Evolutionary conservation across 2,329 filamentous ascomycete species (phyloP).

Genomic region (Talaromyces sp.): DNA sequence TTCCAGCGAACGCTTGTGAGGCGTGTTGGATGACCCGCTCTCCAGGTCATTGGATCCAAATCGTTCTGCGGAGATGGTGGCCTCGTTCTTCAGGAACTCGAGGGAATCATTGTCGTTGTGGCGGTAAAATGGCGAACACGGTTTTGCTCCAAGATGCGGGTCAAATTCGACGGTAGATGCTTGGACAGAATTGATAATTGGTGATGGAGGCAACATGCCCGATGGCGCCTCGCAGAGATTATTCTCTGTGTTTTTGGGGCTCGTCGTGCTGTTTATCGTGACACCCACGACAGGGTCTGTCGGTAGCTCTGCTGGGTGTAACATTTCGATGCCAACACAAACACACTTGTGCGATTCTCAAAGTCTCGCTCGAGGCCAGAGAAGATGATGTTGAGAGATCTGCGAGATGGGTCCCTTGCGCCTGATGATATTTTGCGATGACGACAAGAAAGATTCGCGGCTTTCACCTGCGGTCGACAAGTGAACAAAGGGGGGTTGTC

Average conservation of each 20-base stretch:
- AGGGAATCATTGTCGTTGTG: conserved; percentile 18
- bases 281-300: conserved; percentile 6
- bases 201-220: background rate
- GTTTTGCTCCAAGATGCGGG: conserved; percentile 12
- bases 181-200: conserved; percentile 5
- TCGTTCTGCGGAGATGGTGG: conserved; percentile 4
- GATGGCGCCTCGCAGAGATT: background rate
- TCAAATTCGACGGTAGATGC: conserved; percentile 6
- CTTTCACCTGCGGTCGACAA: background rate
- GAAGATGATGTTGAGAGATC: background rate
- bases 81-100: conserved; percentile 21
- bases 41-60: conserved; percentile 27
- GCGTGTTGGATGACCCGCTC: conserved; percentile 16
- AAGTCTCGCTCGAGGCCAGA: conserved; percentile 9
- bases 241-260: background rate
- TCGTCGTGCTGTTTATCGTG: conserved; percentile 1
- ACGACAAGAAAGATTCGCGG: background rate
- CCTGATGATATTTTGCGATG: background rate
- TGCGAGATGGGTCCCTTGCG: background rate
- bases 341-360: background rate
- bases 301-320: conserved; percentile 4
- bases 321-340: background rate
- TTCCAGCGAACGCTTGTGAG: conserved; percentile 12
- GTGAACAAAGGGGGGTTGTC: background rate
- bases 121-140: conserved; percentile 10